These are phyloP conservation scores for Chlamydomonas applanata DNA, from an alignment of 139 green algal species.

Conservation along the genomic window DNA sequence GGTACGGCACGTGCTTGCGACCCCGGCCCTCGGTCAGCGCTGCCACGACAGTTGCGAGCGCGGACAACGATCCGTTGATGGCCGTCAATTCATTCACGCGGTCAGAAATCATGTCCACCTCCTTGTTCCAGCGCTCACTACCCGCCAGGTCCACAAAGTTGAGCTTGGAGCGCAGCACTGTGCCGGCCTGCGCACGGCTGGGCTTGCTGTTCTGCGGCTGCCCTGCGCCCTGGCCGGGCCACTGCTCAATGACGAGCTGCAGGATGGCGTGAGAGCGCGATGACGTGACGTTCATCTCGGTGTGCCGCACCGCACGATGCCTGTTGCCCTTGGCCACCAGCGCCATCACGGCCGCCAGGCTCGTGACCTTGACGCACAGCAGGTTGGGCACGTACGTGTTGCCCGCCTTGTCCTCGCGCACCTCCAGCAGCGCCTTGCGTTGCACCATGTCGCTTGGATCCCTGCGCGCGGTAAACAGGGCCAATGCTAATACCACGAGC, in stretches of 20 bases:
- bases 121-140: conserved; percentile 58
- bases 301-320: conserved; percentile 48
- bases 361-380: conserved; percentile 49
- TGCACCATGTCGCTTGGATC: conserved; percentile 38
- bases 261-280: conserved; percentile 64
- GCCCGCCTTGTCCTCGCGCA: conserved; percentile 42
- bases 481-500: too few species aligned
- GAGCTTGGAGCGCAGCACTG: conserved; percentile 66
- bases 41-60: conserved; percentile 58
- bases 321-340: conserved; percentile 37
- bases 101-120: conserved; percentile 42
- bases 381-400: conserved; percentile 51
- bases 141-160: conserved; percentile 94
- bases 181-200: background rate
- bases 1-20: conserved; percentile 59
- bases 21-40: conserved; percentile 40
- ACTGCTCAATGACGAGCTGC: conserved; percentile 56
- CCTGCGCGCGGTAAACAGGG: conserved; percentile 1
- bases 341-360: conserved; percentile 2
- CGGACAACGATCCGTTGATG: conserved; percentile 64
- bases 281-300: conserved; percentile 66
- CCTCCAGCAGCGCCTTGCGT: conserved; percentile 48
- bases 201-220: background rate
- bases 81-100: conserved; percentile 69
- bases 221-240: conserved; percentile 11